Evolutionary conservation across 1,284 basidiomycete species (phyloP).

Genomic region (Cryptococcus jaspeensis): DNA sequence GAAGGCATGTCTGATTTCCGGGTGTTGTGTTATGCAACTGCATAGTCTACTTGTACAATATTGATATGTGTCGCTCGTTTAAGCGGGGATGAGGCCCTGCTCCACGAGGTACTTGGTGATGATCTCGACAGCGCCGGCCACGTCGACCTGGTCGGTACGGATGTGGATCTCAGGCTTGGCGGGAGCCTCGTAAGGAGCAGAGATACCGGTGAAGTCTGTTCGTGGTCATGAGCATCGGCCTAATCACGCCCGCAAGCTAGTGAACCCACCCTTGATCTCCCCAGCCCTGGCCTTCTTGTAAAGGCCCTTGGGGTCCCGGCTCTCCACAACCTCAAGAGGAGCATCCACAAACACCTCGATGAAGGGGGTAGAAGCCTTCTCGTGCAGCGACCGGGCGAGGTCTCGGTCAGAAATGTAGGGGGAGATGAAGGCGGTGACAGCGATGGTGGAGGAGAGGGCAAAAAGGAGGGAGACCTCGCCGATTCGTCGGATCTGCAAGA

Average conservation of each 20-base stretch:
- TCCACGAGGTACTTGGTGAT: conserved; percentile 79
- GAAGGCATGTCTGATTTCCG: too few species aligned
- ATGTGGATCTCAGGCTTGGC: conserved; percentile 87
- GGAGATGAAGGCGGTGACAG: conserved; percentile 96
- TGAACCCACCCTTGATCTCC: conserved; percentile 86
- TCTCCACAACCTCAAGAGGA: conserved; percentile 81
- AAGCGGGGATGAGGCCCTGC: conserved; percentile 51
- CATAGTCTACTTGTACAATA: too few species aligned
- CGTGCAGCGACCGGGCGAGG: conserved; percentile 80
- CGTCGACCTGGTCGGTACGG: conserved; percentile 75
- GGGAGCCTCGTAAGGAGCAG: conserved; percentile 94
- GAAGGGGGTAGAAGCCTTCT: conserved; percentile 67
- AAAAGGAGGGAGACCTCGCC: conserved; percentile 97
- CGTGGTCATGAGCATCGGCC: neutral
- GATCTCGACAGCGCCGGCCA: conserved; percentile 73
- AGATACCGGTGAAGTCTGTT: conserved; percentile 94
- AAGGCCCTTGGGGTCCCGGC: conserved; percentile 93
- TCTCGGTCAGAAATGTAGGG: conserved; percentile 90
- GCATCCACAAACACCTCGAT: conserved; percentile 95
- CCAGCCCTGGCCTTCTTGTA: conserved; percentile 97
- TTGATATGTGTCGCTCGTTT: neutral
- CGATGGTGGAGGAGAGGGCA: conserved; percentile 78
- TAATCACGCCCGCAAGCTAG: too few species aligned
- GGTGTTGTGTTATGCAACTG: too few species aligned
- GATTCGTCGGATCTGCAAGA: conserved; percentile 74